phyloP scores from a whole-genome alignment of 257 asterid genomes.

The Coffea canephora region DNA sequence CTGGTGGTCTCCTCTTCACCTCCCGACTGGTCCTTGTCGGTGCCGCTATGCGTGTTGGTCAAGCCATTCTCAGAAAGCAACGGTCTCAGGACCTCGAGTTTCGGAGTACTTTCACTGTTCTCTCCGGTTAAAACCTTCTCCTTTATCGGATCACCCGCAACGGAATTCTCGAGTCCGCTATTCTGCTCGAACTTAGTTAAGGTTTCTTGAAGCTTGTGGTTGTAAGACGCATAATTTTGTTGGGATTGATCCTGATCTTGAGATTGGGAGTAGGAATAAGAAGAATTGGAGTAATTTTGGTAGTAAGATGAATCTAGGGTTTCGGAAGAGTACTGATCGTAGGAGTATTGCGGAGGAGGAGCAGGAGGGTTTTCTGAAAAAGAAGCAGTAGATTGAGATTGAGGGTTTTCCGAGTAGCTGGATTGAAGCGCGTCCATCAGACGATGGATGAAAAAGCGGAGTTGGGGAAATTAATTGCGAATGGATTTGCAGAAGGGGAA shows the following conservation, averaged over 20 bases:
- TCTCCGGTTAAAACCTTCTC: conserved; percentile 15
- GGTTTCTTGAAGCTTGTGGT: conserved; percentile 1
- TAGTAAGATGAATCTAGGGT: conserved; percentile 46
- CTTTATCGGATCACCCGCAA: conserved; percentile 10
- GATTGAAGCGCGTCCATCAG: conserved; percentile 72
- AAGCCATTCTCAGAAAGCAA: conserved; percentile 60
- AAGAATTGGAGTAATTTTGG: conserved; percentile 11
- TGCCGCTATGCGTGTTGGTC: conserved; percentile 66
- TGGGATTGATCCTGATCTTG: conserved; percentile 12
- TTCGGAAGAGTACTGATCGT: conserved; percentile 37
- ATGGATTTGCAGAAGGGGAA: background rate
- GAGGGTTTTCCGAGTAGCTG: conserved; percentile 47
- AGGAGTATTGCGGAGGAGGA: conserved; percentile 23
- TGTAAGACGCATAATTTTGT: background rate
- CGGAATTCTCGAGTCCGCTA: conserved; percentile 9
- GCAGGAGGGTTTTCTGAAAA: conserved; percentile 31
- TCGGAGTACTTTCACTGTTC: conserved; percentile 25
- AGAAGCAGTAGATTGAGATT: conserved; percentile 29
- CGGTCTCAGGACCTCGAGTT: conserved; percentile 44
- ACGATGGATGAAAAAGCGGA: background rate
- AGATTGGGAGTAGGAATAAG: conserved; percentile 15
- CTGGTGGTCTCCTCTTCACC: conserved; percentile 90
- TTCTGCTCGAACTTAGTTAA: background rate
- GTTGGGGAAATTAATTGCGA: too few species aligned
- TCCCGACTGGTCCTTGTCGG: conserved; percentile 78